Base-by-base conservation (phyloP, 2,329 filamentous ascomycete genomes). In the Clonostachys solani region DNA sequence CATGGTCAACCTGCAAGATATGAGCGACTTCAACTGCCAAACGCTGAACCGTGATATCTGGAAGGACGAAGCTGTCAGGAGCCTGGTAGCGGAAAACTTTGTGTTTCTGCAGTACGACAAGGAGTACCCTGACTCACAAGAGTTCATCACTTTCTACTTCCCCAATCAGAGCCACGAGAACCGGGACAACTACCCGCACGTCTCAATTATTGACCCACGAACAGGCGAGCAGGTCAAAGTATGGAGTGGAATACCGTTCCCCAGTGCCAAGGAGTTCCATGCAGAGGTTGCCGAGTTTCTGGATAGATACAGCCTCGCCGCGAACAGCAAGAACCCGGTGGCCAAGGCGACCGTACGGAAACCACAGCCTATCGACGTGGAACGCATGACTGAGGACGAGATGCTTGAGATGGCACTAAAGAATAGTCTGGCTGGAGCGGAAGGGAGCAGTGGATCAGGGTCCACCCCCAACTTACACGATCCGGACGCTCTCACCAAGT, bases 151-250 rank as follows among this genome's bases (percentile, higher is more conserved):
- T 47, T 95, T 96, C 66, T 99, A 99, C 71, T 92, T 97, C 52
- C 73, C 75, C 2, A 74, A 74, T 62, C 79, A 83, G 47, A 74
- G 75, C 40, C 82, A 87, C 55, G 90, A 95, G 58, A 87, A 87
- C 59, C 79, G 84, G n/a, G 87, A 92, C 60, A 91, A 92, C 56
- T 99, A 95, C 62, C 94, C 94, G 6, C 92, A 99, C 62, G 94
- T 97, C 48, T 90, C 91, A 41, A 96, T 99, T 52, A 83, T 99
- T 51, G 94, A 99, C 58, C 94, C 94, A 3, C 81, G 94, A 50
- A 99, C 94, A 1, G 94, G 94, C 50, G 94, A 99, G 68, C 91
- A 96, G 66, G 89, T 99, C 64, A 99, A 99, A 71, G 81, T 92
- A 2, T 97, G 94, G 92, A 91, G 88, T 13, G 92, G 92, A 2